Base-by-base conservation (phyloP, 1,284 basidiomycete genomes). In the Tylopilus orsonianus region DNA sequence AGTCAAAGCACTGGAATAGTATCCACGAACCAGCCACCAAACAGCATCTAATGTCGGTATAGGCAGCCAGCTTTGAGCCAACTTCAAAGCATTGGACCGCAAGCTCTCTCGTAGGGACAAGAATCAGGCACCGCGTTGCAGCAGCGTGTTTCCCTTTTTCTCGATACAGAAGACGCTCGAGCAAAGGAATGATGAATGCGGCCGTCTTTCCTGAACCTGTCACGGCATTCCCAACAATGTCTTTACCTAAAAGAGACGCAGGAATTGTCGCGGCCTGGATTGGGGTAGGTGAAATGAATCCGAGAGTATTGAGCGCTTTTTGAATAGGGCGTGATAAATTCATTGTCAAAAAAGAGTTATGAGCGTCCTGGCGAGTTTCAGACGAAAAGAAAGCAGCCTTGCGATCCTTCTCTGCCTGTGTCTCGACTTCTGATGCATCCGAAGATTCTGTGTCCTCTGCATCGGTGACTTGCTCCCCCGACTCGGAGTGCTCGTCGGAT, bases 161-260 rank as follows among this genome's bases (percentile, higher is more conserved):
- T 49, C 94, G 80, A 66, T 94, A 96, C 50, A 93, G 72, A 36
- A 98, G 75, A 54, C 95, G 86, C 59, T 98, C 95, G 34, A 98
- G 73, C 68, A 97, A 89, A 34, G 95, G 95, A 52, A 98, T 86
- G 65, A 90, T 87, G 72, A 97, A 98, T 9, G 96, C 95, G 9
- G 93, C 94, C 1, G 95, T 98, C 74, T 98, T 98, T 55, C 95
- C 95, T 5, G 92, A 96, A 55, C 95, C 95, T 9, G 95, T 98
- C 10, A 96, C 91, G 16, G 96, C 95, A 52, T 85, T 89, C 34
- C 94, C 96, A 44, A 99, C 93, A 34, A 98, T 81, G 67, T 98
- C 95, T 62, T 97, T 94, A 45, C 96, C 96, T 14, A 95, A 73
- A 13, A 99, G 79, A 22, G 93, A 94, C 38, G 95, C 85, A 10